phyloP scores from a whole-genome alignment of 768 basidiomycete genomes.

The Chalciporus piperatus region DNA sequence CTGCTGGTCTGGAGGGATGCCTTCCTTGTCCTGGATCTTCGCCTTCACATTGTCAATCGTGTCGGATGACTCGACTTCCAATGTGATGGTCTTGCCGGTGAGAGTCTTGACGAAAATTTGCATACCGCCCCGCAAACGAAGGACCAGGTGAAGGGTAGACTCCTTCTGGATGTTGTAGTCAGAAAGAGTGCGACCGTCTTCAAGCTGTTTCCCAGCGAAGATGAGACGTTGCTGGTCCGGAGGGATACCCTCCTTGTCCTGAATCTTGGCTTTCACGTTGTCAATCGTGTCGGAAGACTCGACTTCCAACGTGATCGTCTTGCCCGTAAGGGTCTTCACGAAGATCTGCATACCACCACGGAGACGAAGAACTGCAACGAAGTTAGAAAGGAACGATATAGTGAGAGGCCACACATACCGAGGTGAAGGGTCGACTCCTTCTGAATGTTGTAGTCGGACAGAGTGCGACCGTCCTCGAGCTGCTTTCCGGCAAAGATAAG shows the following conservation, averaged over 20 bases:
- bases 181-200: conserved; percentile 86
- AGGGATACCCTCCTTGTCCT: conserved; percentile 81
- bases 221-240: conserved; percentile 85
- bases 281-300: conserved; percentile 94
- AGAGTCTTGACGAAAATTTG: conserved; percentile 72
- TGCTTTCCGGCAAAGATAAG: conserved; percentile 94
- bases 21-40: conserved; percentile 80
- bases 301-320: conserved; percentile 91
- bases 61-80: conserved; percentile 74
- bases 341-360: conserved; percentile 93
- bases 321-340: conserved; percentile 84
- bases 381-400: neutral
- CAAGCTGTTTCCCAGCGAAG: conserved; percentile 93
- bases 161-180: conserved; percentile 87
- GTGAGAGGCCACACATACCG: conserved; percentile 6
- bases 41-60: conserved; percentile 77
- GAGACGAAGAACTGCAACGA: conserved; percentile 61
- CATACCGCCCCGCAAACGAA: conserved; percentile 70
- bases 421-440: conserved; percentile 76
- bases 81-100: conserved; percentile 74
- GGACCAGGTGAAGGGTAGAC: conserved; percentile 71
- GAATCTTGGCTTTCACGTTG: conserved; percentile 82
- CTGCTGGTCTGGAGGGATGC: conserved; percentile 77
- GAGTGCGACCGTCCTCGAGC: conserved; percentile 85
- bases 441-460: conserved; percentile 90